Conservation (phyloP, 129 eudicot species). For the Helianthus annuus region HanXRQr2.0-SUNRISE NC_035439.2:123364089-123364588, state of each 20-base stretch:
- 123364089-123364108: no score
- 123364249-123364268: slow-evolving; percentile 89
- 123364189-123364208: no score
- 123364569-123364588: background rate
- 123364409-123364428: slow-evolving; percentile 62
- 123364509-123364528: slow-evolving; percentile 1
- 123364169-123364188: no score
- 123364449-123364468: background rate
- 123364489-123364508: background rate
- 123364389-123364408: slow-evolving; percentile 62
- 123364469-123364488: background rate
- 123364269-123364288: slow-evolving; percentile 76
- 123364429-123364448: slow-evolving; percentile 20
- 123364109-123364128: no score
- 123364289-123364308: slow-evolving; percentile 75
- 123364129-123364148: no score
- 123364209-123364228: no score
- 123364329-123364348: slow-evolving; percentile 52
- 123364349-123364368: slow-evolving; percentile 60
- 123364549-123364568: slow-evolving; percentile 3
- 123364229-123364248: slow-evolving; percentile 62
- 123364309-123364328: slow-evolving; percentile 62
- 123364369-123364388: slow-evolving; percentile 71
- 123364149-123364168: no score
- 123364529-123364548: slow-evolving; percentile 8